Conservation (phyloP, 371 early-diverging fungal genomes). For the Batkoa obscura region DNA sequence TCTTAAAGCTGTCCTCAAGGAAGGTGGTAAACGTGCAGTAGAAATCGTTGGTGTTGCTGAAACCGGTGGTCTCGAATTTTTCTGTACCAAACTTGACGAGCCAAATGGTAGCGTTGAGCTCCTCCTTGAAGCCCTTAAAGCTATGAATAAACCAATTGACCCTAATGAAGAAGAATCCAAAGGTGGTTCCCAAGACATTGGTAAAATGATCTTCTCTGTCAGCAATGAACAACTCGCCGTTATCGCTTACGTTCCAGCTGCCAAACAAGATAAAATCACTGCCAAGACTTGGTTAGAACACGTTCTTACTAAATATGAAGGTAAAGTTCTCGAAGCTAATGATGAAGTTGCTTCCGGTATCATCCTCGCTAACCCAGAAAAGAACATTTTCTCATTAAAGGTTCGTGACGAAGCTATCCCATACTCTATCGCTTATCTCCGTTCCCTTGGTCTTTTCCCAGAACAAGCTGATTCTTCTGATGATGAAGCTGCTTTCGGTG, state of each 20-base stretch:
- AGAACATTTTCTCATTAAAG: constrained; percentile 8
- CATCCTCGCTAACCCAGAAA: constrained; percentile 6
- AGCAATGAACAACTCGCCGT: constrained; percentile 6
- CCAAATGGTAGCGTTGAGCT: constrained; percentile 9
- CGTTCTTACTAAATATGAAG: constrained; percentile 3
- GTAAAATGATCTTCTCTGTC: constrained; percentile 10
- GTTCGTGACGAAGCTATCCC: constrained; percentile 11
- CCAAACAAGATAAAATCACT: neutral
- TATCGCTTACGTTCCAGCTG: constrained; percentile 10
- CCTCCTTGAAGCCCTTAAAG: constrained; percentile 6
- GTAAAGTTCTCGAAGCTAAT: constrained; percentile 4
- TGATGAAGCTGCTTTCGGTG: constrained; percentile 6
- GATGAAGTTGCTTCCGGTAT: constrained; percentile 8
- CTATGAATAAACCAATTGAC: constrained; percentile 10
- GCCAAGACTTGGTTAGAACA: constrained; percentile 7
- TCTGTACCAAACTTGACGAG: constrained; percentile 12
- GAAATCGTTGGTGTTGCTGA: constrained; percentile 10
- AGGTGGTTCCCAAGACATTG: constrained; percentile 9
- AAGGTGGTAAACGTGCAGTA: constrained; percentile 11
- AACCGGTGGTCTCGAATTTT: constrained; percentile 10
- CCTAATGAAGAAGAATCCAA: constrained; percentile 10
- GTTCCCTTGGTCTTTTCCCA: constrained; percentile 9
- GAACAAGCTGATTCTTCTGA: constrained; percentile 6
- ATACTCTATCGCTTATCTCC: constrained; percentile 5
- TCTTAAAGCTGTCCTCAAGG: constrained; percentile 9